Conservation (phyloP, 306 rosid species). For the Pterocarpus macrocarpus region DNA sequence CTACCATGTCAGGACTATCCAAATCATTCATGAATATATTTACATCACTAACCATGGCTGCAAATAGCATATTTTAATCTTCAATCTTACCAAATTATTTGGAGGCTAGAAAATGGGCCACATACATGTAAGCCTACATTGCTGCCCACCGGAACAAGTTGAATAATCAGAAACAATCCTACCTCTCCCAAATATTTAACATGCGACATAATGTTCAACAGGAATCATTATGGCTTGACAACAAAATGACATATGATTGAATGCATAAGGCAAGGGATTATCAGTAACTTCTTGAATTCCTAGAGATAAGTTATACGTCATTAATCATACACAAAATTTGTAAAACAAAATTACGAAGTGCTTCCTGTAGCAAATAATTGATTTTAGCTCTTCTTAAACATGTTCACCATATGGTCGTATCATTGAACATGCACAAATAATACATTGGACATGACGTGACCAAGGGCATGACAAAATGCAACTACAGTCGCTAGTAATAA, state of each 20-base stretch:
- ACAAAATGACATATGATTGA: constrained; percentile 5
- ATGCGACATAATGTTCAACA: neutral
- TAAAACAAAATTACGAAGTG: neutral
- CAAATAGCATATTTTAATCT: constrained; percentile 48
- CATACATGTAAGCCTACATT: neutral
- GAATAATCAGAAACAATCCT: neutral
- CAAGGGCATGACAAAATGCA: too few species aligned
- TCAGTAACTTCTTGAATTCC: constrained; percentile 10
- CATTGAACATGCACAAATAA: neutral
- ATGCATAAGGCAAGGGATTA: neutral
- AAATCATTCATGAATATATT: constrained; percentile 86
- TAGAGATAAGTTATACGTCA: neutral
- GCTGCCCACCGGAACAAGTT: neutral
- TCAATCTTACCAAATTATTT: constrained; percentile 1
- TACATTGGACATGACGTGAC: neutral
- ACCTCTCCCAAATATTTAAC: neutral
- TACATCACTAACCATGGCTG: constrained; percentile 97
- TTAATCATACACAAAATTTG: neutral
- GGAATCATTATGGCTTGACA: neutral
- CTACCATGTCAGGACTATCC: constrained; percentile 78
- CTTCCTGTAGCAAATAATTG: too few species aligned
- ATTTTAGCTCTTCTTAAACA: neutral
- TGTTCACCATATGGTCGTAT: too few species aligned
- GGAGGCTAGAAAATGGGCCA: neutral
- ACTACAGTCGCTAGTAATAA: too few species aligned